Base-by-base conservation (phyloP, 257 asterid species). In the Handroanthus guayacan region DNA sequence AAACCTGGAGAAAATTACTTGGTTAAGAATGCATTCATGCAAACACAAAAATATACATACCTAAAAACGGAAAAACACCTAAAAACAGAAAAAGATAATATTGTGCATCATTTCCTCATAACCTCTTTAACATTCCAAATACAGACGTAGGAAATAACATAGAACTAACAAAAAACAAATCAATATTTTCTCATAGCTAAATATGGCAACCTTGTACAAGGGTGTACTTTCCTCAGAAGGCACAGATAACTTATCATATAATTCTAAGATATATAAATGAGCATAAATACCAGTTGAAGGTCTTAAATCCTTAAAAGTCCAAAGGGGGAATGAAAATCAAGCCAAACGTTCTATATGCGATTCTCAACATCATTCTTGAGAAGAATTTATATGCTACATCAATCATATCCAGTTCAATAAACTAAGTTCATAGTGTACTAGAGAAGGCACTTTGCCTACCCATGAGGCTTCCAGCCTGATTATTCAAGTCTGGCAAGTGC, bases 401-500 rank as follows among this genome's bases (percentile, higher is more conserved):
- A 54, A 76, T 31, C 61, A 54, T 54, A 14, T 54, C 58, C 61
- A 54, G 17, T 54, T 54, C 61, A 54, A 54, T 52, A 62, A 67
- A 57, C 68, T 16, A 65, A 69, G 67, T 76, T 56, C 54, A 52
- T 66, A 63, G 62, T 50, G 67, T 57, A 67, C 77, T 34, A 70
- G 77, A 69, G 75, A 72, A 69, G 75, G 69, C 61, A 71, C 77
- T 65, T 74, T 65, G 78, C 74, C 76, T 57, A 81, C 75, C 10
- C 25, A 34, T 54, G 62, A 72, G 60, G 68, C 69, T 68, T 67
- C 85, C 84, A 77, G 72, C 74, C 83, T 67, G 82, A 66, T 89
- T 81, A 80, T 67, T 84, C 8, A 48, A 77, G 67, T 61, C 77
- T 45, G 31, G 37, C 25, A 71, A 66, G 78, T 61, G 78, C 41